Evolutionary conservation across 2,329 filamentous ascomycete genomes (phyloP), one percentile per base, ranked within the genome.

Genomic region (Fusarium verticillioides): DNA sequence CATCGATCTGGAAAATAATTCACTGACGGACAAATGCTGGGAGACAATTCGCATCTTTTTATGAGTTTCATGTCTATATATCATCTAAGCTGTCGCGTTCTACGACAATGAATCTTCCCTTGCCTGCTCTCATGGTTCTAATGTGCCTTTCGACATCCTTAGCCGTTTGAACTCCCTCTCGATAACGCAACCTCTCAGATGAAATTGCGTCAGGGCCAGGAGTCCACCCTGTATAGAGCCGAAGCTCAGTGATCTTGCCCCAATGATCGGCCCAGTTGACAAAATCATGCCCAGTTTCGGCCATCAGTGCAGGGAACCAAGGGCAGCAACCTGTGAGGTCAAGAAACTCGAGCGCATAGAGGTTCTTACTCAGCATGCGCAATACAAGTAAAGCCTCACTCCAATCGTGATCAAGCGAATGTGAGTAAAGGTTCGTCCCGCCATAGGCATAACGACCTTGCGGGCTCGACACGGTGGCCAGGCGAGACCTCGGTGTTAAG

Each of bases 301-400:
- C 61, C 70, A 82, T 83, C 58, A 90, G 79, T 15, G 87, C 87
- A 53, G 82, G 81, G 65, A 84, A 83, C 90, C 90, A 92, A 21
- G 84, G 78, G 1, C 79, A 81, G 71, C 90, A 92, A 3, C 90
- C 90, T 1, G 88, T 90, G 43, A 92, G 79, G 75, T 91, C 89
- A 12, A 92, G 82, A 57, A 88, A 89, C 77, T 91, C 89, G 4
- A 92, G 83, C 23, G 86, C 80, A 75, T 91, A 91, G 12, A 90
- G 81, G 26, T 80, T 81, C 68, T 83, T 84, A 78, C 88, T 88
- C 18, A 92, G 81, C 69, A 86, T 84, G 56, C 86, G 85, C 54
- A 92, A 79, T 5, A 91, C 79, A 23, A 88, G 78, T 9, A 90
- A 84, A 1, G 89, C 87, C 78, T 91, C 90, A 32, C 84, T 85